Evolutionary conservation across 768 basidiomycete genomes (phyloP).

Genomic region (Holtermanniella nyarrowii): DNA sequence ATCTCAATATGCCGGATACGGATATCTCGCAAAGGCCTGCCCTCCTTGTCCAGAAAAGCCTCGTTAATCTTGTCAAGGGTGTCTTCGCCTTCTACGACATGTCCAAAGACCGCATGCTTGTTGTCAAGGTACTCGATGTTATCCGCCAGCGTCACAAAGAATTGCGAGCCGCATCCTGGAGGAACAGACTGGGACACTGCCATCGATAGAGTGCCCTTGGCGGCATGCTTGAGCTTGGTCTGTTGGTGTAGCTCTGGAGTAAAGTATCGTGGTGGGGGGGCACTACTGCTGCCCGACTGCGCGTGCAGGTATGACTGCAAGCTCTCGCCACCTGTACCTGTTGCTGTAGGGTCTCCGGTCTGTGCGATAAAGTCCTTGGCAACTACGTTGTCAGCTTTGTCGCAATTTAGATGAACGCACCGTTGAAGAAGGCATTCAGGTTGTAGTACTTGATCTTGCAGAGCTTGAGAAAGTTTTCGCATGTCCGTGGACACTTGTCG

Average conservation of each 20-base stretch:
- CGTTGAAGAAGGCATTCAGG: slow-evolving; percentile 95
- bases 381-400: slow-evolving; percentile 48
- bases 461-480: slow-evolving; percentile 92
- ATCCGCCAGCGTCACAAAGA: slow-evolving; percentile 87
- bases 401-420: slow-evolving; percentile 45
- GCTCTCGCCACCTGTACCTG: slow-evolving; percentile 86
- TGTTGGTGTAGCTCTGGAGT: slow-evolving; percentile 56
- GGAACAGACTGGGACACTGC: slow-evolving; percentile 65
- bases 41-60: slow-evolving; percentile 74
- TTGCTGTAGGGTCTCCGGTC: slow-evolving; percentile 89
- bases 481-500: slow-evolving; percentile 77
- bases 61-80: slow-evolving; percentile 89
- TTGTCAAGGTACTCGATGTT: slow-evolving; percentile 92
- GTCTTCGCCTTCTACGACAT: slow-evolving; percentile 87
- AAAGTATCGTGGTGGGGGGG: slow-evolving; percentile 66
- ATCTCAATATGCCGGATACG: slow-evolving; percentile 92
- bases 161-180: slow-evolving; percentile 78
- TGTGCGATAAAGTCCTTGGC: slow-evolving; percentile 97
- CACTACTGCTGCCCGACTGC: slow-evolving; percentile 28
- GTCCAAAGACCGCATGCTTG: slow-evolving; percentile 86
- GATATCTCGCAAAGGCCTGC: slow-evolving; percentile 85
- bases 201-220: slow-evolving; percentile 90
- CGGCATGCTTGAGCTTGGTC: slow-evolving; percentile 60
- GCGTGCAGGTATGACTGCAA: slow-evolving; percentile 60
- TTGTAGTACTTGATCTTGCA: slow-evolving; percentile 98